Evolutionary conservation across 495 filamentous ascomycete species (phyloP), one percentile per base, ranked within the genome.

Genomic region (Mytilinidion resinicola): DNA sequence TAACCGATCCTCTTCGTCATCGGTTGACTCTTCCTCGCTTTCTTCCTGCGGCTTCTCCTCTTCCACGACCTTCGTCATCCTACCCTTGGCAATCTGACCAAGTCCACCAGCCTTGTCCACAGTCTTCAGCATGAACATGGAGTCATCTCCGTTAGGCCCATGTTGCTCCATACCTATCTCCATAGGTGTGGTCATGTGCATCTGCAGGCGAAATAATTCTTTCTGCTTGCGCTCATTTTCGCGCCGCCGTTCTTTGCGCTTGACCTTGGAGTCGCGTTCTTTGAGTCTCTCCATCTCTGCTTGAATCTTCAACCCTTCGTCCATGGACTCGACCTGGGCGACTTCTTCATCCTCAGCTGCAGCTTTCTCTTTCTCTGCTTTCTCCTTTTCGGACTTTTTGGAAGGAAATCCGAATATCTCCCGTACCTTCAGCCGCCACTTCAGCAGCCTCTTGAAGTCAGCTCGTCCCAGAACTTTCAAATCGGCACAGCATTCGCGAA

Each of bases 141-240:
- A 77, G 44, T 88, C 88, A 15, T 85, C 82, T 7, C 89, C 91
- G 36, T 77, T 73, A 1, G 87, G 85, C 11, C 88, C 88, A n/a
- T 79, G 74, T 69, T 96, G 90, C 69, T 96, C 92, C 76, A 93
- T 85, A 61, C 93, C 93, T 62, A 98, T 95, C 59, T 98, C 95
- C 77, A 88, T 91, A 14, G 93, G 92, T 1, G 90, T 86, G 14
- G 85, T 89, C 95, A 98, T 97, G 72, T 96, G 83, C 77, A 98
- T 82, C 73, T 98, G 95, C 86, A 97, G 83, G 47, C 93, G 86
- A 33, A 91, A 77, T 54, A 96, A 91, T 56, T 96, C 91, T 70
- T 87, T 90, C 61, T 86, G 84, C 73, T 91, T 96, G 67, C 83
- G 84, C 70, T 96, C 91, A 60, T 96, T 96, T 39, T 91, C 89